phyloP scores from a whole-genome alignment of 306 rosid genomes.

The Vigna radiata region DNA sequence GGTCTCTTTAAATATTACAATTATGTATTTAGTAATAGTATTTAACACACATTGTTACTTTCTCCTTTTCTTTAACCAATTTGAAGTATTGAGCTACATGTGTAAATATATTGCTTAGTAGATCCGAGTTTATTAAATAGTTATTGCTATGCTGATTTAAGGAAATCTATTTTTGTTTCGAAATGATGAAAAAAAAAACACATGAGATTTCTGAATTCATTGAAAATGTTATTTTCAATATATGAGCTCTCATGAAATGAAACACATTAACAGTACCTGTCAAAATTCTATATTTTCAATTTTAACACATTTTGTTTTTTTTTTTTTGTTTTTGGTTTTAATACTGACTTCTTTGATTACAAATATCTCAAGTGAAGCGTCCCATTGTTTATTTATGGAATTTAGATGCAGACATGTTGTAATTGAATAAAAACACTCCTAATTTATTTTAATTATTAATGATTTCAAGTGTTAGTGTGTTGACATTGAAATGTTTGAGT shows the following conservation, averaged over 20 bases:
- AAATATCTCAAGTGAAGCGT: neutral
- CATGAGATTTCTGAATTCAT: neutral
- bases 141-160: neutral
- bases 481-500: neutral
- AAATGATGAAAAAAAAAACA: neutral
- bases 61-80: neutral
- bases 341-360: neutral
- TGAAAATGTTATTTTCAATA: neutral
- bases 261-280: neutral
- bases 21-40: slow-evolving; percentile 4
- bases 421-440: neutral
- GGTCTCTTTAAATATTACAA: neutral
- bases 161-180: neutral
- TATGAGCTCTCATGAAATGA: neutral
- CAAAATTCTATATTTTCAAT: neutral
- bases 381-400: neutral
- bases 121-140: slow-evolving; percentile 12
- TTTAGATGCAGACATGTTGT: neutral
- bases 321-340: neutral
- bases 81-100: neutral
- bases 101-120: slow-evolving; percentile 1
- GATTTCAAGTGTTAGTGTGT: neutral
- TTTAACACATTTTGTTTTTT: neutral
- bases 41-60: neutral
- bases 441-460: too few relatives aligned